A percentile compares a stretch with the other conserved stretches of the same genome.
phyloP scores from a whole-genome alignment of 805 yeast genomes.

The Cyberlindnera maclurae region DNA sequence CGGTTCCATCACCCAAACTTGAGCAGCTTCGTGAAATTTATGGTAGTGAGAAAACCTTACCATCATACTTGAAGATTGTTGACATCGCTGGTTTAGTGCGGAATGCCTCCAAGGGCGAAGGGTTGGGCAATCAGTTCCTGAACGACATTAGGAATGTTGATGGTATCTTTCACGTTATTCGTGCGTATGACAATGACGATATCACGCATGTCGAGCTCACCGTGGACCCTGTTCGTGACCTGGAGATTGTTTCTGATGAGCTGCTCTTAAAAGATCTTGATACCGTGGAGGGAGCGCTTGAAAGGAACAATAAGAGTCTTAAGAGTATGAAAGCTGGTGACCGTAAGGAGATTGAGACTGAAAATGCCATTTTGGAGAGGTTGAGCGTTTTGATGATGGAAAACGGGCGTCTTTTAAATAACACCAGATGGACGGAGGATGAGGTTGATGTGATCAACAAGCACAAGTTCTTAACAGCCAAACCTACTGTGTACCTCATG shows the following conservation, averaged over 20 bases:
- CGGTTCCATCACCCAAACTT: constrained; percentile 60
- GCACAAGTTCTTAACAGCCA: constrained; percentile 74
- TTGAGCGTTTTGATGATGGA: constrained; percentile 50
- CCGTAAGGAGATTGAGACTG: constrained; percentile 37
- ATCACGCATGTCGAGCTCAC: constrained; percentile 68
- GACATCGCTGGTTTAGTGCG: constrained; percentile 81
- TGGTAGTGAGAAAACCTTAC: constrained; percentile 54
- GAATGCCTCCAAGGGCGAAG: constrained; percentile 81
- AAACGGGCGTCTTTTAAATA: constrained; percentile 54
- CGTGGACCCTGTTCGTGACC: constrained; percentile 69
- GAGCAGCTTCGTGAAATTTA: constrained; percentile 48
- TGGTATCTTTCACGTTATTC: constrained; percentile 72
- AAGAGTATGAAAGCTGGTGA: constrained; percentile 39
- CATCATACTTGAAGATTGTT: constrained; percentile 62
- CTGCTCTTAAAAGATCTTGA: constrained; percentile 73
- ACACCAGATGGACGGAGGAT: constrained; percentile 50
- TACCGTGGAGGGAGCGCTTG: constrained; percentile 53
- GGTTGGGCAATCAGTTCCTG: constrained; percentile 74
- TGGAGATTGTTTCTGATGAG: constrained; percentile 70
- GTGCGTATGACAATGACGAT: constrained; percentile 70
- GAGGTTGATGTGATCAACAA: constrained; percentile 65
- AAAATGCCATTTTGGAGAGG: constrained; percentile 30
- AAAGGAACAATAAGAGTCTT: constrained; percentile 36
- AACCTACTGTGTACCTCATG: constrained; percentile 75
- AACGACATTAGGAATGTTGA: constrained; percentile 75